These are phyloP conservation scores for Fusarium tanahbumbuense DNA, from an alignment of 2,329 filamentous ascomycete species.

Conservation along the genomic window DNA sequence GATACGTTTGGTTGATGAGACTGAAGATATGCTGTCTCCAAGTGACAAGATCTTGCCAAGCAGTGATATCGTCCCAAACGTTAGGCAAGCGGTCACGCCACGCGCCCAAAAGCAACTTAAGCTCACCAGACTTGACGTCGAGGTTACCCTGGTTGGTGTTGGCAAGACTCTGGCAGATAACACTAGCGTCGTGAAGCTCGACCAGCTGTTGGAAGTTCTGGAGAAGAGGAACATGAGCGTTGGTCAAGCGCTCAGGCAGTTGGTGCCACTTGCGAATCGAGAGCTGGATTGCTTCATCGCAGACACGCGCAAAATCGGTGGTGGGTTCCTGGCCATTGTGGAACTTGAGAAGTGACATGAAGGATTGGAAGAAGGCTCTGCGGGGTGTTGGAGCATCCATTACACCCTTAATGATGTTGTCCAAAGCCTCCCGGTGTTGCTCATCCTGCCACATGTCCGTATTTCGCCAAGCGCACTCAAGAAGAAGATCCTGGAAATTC, in stretches of 20 bases:
- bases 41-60: slow-evolving; percentile 99
- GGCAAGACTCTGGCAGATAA: slow-evolving; percentile 92
- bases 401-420: slow-evolving; percentile 94
- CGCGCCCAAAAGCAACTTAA: slow-evolving; percentile 91
- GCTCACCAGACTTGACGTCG: slow-evolving; percentile 93
- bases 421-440: slow-evolving; percentile 88
- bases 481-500: slow-evolving; percentile 94
- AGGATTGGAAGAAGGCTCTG: slow-evolving; percentile 96
- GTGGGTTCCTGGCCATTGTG: slow-evolving; percentile 86
- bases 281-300: slow-evolving; percentile 96
- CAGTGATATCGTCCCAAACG: slow-evolving; percentile 99
- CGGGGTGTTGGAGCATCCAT: slow-evolving; percentile 97
- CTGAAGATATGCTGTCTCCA: slow-evolving; percentile 99
- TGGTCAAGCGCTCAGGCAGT: slow-evolving; percentile 90
- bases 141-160: slow-evolving; percentile 87
- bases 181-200: slow-evolving; percentile 95
- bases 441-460: slow-evolving; percentile 93
- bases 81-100: slow-evolving; percentile 97
- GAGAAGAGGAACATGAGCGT: slow-evolving; percentile 92
- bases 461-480: slow-evolving; percentile 96
- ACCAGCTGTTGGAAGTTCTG: slow-evolving; percentile 99
- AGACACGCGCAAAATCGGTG: slow-evolving; percentile 87
- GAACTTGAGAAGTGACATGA: slow-evolving; percentile 95
- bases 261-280: slow-evolving; percentile 99
- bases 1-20: slow-evolving; percentile 93